Conservation (phyloP, 2,329 filamentous ascomycete genomes). For the Arthroderma sp. region DNA sequence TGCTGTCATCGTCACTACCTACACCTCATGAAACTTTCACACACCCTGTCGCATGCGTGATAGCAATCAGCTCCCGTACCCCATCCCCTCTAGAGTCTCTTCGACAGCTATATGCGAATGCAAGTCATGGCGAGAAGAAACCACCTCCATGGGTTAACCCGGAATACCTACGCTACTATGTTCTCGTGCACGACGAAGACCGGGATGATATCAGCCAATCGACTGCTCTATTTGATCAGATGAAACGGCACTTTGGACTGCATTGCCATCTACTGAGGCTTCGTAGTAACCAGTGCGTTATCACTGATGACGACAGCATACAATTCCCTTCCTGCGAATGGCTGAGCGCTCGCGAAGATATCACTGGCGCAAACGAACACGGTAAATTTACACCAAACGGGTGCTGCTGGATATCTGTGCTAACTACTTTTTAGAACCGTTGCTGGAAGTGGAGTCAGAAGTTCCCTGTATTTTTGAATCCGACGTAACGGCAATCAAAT, state of each 20-base stretch:
- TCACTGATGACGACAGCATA: constrained; percentile 83
- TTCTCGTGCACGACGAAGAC: constrained; percentile 93
- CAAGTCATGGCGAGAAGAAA: constrained; percentile 59
- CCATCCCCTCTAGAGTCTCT: constrained; percentile 74
- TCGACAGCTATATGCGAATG: constrained; percentile 68
- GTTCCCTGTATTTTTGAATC: constrained; percentile 68
- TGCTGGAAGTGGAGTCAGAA: constrained; percentile 10
- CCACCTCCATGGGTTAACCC: constrained; percentile 78
- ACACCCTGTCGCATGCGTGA: constrained; percentile 86
- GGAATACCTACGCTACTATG: constrained; percentile 90
- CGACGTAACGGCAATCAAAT: constrained; percentile 73
- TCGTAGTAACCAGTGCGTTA: constrained; percentile 68
- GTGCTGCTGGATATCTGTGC: background rate
- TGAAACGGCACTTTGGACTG: constrained; percentile 95
- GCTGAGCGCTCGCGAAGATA: constrained; percentile 76
- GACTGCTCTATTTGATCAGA: constrained; percentile 85
- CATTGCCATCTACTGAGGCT: constrained; percentile 87
- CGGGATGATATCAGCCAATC: constrained; percentile 83
- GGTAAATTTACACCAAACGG: constrained; percentile 24
- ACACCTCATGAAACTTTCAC: constrained; percentile 84
- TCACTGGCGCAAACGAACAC: constrained; percentile 56
- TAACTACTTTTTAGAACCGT: constrained; percentile 6
- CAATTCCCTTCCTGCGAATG: constrained; percentile 72
- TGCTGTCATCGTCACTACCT: constrained; percentile 67
- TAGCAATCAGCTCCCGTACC: constrained; percentile 87